phyloP scores from a whole-genome alignment of 257 asterid species.

The Buddleja alternifolia region DNA sequence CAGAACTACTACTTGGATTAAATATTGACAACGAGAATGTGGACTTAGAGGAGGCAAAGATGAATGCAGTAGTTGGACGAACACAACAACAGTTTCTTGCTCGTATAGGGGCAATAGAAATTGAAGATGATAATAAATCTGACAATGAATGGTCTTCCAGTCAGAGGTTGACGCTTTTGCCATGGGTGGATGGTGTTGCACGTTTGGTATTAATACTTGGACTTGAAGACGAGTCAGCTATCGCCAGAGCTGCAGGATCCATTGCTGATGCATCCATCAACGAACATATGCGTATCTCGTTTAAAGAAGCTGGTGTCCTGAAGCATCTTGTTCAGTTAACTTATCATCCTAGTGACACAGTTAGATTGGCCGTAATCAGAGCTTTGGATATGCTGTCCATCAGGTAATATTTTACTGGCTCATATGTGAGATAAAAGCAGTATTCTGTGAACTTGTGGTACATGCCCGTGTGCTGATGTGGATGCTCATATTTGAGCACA shows the following conservation, averaged over 20 bases:
- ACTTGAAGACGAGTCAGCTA: conserved; percentile 79
- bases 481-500: neutral
- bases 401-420: conserved; percentile 53
- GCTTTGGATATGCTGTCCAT: conserved; percentile 80
- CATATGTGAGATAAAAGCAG: conserved; percentile 17
- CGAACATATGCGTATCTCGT: conserved; percentile 70
- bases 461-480: neutral
- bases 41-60: conserved; percentile 67
- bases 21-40: conserved; percentile 44
- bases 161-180: conserved; percentile 66
- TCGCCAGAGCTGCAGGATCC: conserved; percentile 73
- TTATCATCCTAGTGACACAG: conserved; percentile 58
- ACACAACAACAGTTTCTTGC: conserved; percentile 85
- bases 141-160: conserved; percentile 30
- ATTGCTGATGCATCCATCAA: conserved; percentile 79
- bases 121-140: conserved; percentile 52
- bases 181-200: conserved; percentile 80
- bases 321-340: conserved; percentile 64
- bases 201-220: conserved; percentile 86
- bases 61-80: conserved; percentile 66
- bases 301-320: conserved; percentile 81
- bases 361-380: conserved; percentile 56
- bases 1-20: conserved; percentile 73
- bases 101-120: conserved; percentile 82
- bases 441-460: neutral